Evolutionary conservation across 768 basidiomycete species (phyloP).

Genomic region (Pleurotus salmoneostramineus): DNA sequence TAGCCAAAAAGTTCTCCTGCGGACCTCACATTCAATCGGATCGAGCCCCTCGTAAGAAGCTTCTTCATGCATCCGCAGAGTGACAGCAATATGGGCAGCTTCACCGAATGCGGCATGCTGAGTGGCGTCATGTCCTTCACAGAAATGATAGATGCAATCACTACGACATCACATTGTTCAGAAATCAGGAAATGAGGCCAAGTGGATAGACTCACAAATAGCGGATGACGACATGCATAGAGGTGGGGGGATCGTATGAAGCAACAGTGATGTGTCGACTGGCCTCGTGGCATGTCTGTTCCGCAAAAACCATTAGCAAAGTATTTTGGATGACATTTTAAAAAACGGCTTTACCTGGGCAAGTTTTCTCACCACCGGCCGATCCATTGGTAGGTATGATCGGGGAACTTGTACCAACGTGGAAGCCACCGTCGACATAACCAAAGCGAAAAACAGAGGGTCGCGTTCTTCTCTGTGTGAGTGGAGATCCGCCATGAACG

Average conservation of each 20-base stretch:
- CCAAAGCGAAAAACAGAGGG: conserved; percentile 86
- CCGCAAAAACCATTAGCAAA: conserved; percentile 4
- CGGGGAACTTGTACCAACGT: conserved; percentile 88
- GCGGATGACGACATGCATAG: conserved; percentile 81
- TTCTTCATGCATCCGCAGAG: conserved; percentile 84
- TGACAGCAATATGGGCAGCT: conserved; percentile 79
- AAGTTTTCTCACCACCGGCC: conserved; percentile 78
- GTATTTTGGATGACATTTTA: neutral
- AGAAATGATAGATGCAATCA: conserved; percentile 85
- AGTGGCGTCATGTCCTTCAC: conserved; percentile 83
- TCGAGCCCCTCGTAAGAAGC: conserved; percentile 77
- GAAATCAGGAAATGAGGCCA: conserved; percentile 4
- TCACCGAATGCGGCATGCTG: conserved; percentile 88
- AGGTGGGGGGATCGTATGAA: conserved; percentile 80
- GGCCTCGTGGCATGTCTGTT: conserved; percentile 72
- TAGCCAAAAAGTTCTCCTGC: conserved; percentile 87
- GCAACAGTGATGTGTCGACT: conserved; percentile 77
- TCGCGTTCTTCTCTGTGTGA: conserved; percentile 79
- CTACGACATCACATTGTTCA: conserved; percentile 29
- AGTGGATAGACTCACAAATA: conserved; percentile 64
- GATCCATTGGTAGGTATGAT: conserved; percentile 85
- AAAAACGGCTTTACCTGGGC: conserved; percentile 43
- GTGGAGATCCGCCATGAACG: conserved; percentile 88
- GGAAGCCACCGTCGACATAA: conserved; percentile 85
- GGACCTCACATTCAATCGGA: conserved; percentile 83